Percentiles rank a stretch among this genome's conserved stretches.
Conservation (phyloP, 345 rosid genomes). For the Salix dunnii region DNA sequence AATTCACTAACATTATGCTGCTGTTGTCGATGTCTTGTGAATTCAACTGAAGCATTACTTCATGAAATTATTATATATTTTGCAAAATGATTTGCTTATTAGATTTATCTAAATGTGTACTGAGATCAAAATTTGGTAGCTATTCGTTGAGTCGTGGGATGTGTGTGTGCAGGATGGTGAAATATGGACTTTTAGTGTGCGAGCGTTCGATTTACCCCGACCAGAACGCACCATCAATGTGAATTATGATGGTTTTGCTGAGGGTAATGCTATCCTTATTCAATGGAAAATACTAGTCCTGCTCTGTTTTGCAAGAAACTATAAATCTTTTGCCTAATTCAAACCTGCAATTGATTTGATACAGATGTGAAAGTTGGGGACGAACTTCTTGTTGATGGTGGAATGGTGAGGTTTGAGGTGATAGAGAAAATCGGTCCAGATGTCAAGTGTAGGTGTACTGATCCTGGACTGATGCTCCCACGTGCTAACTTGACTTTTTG, state of each 20-base stretch:
- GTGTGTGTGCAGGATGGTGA: constrained; percentile 71
- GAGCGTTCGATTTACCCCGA: constrained; percentile 68
- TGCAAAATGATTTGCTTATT: background rate
- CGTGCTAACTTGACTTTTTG: constrained; percentile 98
- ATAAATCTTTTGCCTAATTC: background rate
- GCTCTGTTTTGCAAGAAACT: background rate
- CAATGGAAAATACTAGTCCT: background rate
- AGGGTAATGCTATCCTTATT: constrained; percentile 46
- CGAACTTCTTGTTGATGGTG: constrained; percentile 96
- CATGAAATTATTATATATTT: background rate
- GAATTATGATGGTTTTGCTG: constrained; percentile 94
- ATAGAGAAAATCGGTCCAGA: constrained; percentile 95
- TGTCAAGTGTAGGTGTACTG: constrained; percentile 88
- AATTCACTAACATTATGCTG: background rate
- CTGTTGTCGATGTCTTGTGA: background rate
- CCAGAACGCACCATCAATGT: constrained; percentile 85
- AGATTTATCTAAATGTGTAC: background rate
- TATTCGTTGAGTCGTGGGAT: background rate
- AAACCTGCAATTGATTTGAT: background rate
- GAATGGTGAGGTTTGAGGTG: constrained; percentile 99
- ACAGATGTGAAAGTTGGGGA: constrained; percentile 89
- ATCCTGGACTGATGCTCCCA: constrained; percentile 92
- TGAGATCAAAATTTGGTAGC: background rate
- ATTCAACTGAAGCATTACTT: background rate
- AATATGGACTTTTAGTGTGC: constrained; percentile 90